Evolutionary conservation across 2,329 filamentous ascomycete species (phyloP), one percentile per base, ranked within the genome.

Genomic region (Aspergillus sp.): DNA sequence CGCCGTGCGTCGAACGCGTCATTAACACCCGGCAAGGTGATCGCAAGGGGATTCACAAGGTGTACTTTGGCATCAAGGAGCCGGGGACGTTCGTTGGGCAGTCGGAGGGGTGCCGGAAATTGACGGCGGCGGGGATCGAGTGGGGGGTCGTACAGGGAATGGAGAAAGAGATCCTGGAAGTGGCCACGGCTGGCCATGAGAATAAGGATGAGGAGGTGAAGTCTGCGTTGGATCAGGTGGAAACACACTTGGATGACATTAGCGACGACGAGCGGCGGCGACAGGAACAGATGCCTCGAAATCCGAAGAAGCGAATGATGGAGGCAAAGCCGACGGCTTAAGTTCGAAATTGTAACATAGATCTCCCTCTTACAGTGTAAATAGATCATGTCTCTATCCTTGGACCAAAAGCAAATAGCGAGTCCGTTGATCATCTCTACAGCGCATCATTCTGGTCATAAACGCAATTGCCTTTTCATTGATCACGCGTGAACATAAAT

Each of bases 1-100:
- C 60, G 45, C 72, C 76, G 2, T 79, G 94, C 64, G 88, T 90
- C 7, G 84, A 96, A 61, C 79, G 93, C 49, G 88, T 99, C 20
- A 73, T 95, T 38, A 66, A 69, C 30, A 75, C 80, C 58, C 56
- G 75, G 16, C 48, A 65, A 57, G 59, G 65, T 47, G 76, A 76
- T 7, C 77, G 87, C 17, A 76, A 76, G 1, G 83, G 80, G 40
- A 88, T 96, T 51, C 81, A 79, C 55, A 88, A 83, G 44, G 90
- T 99, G 4, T 95, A 93, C 61, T 85, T 95, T 24, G 94, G 94
- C 0, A 89, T 96, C 0, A 81, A 86, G 61, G 94, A 99, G 73
- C 94, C 94, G 0, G 88, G 89, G 63, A 96, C 84, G 30, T 99
- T 97, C 73, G 90, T 97, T 16, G 85, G 84, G 5, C 81, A 88